These are phyloP conservation scores for Neurospora sp. DNA, from an alignment of 2,329 filamentous ascomycete genomes.

Conservation along the genomic window DNA sequence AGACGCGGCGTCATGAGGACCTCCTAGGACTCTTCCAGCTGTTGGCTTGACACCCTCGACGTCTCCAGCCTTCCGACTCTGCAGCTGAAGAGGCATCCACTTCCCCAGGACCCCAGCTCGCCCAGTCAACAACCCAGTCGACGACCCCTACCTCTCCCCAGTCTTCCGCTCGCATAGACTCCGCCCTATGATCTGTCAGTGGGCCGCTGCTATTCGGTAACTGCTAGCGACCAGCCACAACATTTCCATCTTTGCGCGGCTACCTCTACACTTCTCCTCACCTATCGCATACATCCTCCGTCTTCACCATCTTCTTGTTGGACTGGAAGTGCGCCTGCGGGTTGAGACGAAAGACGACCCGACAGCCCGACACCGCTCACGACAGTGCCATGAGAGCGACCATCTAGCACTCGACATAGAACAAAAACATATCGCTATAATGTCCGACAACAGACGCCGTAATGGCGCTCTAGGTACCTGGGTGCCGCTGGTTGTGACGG, in stretches of 20 bases:
- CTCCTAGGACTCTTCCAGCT: neutral
- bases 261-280: neutral
- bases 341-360: neutral
- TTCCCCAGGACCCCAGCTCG: neutral
- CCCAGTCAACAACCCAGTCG: conserved; percentile 6
- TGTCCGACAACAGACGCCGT: conserved; percentile 48
- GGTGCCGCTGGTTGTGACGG: conserved; percentile 78
- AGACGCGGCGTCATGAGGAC: neutral
- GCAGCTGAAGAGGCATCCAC: conserved; percentile 9
- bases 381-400: neutral
- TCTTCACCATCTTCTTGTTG: neutral
- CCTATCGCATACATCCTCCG: neutral
- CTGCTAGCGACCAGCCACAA: conserved; percentile 10
- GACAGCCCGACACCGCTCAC: neutral
- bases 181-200: neutral
- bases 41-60: neutral
- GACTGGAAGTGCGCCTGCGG: neutral
- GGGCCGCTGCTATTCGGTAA: neutral
- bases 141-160: conserved; percentile 5
- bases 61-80: conserved; percentile 1
- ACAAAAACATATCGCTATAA: conserved; percentile 33
- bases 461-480: conserved; percentile 34
- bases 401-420: neutral
- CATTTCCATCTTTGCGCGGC: conserved; percentile 2
- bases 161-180: neutral